Conservation (phyloP, 345 rosid genomes). For the Pseudoturritis turrita region DNA sequence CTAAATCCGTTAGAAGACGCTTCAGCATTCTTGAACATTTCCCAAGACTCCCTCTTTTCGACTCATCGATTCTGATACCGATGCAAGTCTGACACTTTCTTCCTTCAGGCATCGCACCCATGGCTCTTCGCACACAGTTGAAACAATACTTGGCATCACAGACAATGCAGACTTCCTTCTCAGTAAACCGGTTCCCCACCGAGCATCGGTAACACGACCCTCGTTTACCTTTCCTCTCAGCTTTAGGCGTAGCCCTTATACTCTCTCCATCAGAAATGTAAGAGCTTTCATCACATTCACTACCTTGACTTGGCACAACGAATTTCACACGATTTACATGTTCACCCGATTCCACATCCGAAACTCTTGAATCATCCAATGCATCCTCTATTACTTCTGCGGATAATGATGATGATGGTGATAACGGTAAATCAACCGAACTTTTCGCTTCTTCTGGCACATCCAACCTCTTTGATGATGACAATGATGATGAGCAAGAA, state of each 20-base stretch:
- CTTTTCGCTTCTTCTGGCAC: conserved; percentile 20
- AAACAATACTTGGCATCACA: conserved; percentile 76
- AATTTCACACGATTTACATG: conserved; percentile 49
- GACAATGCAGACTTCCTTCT: conserved; percentile 80
- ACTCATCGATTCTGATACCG: conserved; percentile 64
- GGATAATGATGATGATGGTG: conserved; percentile 6
- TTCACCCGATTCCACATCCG: conserved; percentile 28
- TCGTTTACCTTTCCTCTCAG: conserved; percentile 60
- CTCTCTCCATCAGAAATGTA: conserved; percentile 35
- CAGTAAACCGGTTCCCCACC: conserved; percentile 55
- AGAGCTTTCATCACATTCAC: conserved; percentile 34
- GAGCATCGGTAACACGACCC: conserved; percentile 76
- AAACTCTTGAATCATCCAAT: conserved; percentile 7
- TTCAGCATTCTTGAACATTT: conserved; percentile 59
- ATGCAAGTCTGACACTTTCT: conserved; percentile 77
- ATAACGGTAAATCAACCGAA: conserved; percentile 13
- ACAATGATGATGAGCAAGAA: conserved; percentile 28
- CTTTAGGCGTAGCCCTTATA: conserved; percentile 31
- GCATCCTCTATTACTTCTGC: neutral
- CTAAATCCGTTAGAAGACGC: conserved; percentile 41
- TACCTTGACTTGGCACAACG: conserved; percentile 41
- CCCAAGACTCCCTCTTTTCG: conserved; percentile 53
- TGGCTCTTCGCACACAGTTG: conserved; percentile 68
- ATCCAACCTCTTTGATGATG: conserved; percentile 19
- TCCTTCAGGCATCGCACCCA: conserved; percentile 94